Evolutionary conservation across 345 rosid species (phyloP), one percentile per base, ranked within the genome.

Genomic region (Xanthoceras sorbifolium): DNA sequence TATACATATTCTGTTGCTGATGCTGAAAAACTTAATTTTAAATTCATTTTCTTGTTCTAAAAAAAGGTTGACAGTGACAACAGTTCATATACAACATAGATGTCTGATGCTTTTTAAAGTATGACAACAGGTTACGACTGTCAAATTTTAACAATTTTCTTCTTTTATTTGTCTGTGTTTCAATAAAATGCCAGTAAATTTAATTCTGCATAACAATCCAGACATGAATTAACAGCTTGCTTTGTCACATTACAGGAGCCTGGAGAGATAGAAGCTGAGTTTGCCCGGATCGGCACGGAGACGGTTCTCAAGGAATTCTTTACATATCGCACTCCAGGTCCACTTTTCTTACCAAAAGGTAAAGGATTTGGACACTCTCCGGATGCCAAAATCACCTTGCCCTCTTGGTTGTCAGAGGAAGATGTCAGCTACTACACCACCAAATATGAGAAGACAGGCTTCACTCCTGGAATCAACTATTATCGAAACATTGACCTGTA

Each of bases 391-490:
- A 29, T 75, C 54, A 42, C 79, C 73, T 73, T 91, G 77, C 98
- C 99, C 15, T 34, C 91, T 54, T 93, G 98, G 99, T 73, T 93
- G 14, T 77, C 92, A 2, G 87, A 93, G 69, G 86, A 81, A 77
- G 92, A 88, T 71, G 23, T 91, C 14, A 71, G 80, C 52, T 91
- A 88, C 74, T 88, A 85, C 80, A 73, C 66, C 44, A 44, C 67
- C 73, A 90, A 91, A 77, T 92, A 77, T 64, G 80, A 84, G 77
- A 84, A 78, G 17, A 90, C 63, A 50, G 97, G 99, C 65, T 93
- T 95, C 85, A 91, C 98, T 3, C 91, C 96, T 65, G 85, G 82
- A 26, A 69, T 95, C 20, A 95, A 95, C 88, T 93, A 92, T 84
- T 95, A 95, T 82, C 85, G 98, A 69, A 86, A 85, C 62, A 20